phyloP scores from a whole-genome alignment of 2,329 filamentous ascomycete genomes.

The Podosphaera aphanis region DNA sequence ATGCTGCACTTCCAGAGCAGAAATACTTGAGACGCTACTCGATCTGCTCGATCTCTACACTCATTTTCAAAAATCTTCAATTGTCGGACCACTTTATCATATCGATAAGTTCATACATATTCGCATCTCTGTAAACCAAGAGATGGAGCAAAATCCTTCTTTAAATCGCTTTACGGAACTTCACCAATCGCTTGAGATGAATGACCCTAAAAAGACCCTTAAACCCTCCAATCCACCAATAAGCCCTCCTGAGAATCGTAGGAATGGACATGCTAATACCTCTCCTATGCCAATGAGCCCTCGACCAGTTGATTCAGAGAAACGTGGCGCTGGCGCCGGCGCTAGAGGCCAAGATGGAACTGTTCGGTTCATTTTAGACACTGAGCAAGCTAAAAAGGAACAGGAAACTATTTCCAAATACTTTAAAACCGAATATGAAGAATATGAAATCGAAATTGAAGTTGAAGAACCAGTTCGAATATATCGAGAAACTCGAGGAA shows the following conservation, averaged over 20 bases:
- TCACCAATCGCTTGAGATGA: constrained; percentile 20
- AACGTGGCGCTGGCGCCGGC: constrained; percentile 1
- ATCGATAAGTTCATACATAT: constrained; percentile 64
- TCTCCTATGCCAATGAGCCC: constrained; percentile 15
- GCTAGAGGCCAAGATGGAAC: constrained; percentile 38
- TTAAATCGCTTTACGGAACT: constrained; percentile 40
- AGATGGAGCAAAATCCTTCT: constrained; percentile 38
- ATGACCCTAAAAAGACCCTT: constrained; percentile 15
- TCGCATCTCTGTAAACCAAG: constrained; percentile 67
- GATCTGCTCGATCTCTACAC: constrained; percentile 86
- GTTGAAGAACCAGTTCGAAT: constrained; percentile 33
- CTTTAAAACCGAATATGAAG: constrained; percentile 52
- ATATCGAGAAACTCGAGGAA: constrained; percentile 5
- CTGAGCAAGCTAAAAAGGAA: constrained; percentile 50
- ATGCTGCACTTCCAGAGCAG: constrained; percentile 23
- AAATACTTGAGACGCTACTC: constrained; percentile 54
- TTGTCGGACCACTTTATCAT: constrained; percentile 47
- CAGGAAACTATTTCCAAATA: constrained; percentile 41
- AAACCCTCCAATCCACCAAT: constrained; percentile 16
- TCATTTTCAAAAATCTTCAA: constrained; percentile 52
- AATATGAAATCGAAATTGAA: constrained; percentile 41
- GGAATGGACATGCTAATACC: constrained; percentile 12
- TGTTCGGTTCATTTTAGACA: constrained; percentile 72
- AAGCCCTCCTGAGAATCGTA: constrained; percentile 14
- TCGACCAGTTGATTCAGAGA: constrained; percentile 12